phyloP scores from a whole-genome alignment of 345 rosid species.

The Triadica sebifera region DNA sequence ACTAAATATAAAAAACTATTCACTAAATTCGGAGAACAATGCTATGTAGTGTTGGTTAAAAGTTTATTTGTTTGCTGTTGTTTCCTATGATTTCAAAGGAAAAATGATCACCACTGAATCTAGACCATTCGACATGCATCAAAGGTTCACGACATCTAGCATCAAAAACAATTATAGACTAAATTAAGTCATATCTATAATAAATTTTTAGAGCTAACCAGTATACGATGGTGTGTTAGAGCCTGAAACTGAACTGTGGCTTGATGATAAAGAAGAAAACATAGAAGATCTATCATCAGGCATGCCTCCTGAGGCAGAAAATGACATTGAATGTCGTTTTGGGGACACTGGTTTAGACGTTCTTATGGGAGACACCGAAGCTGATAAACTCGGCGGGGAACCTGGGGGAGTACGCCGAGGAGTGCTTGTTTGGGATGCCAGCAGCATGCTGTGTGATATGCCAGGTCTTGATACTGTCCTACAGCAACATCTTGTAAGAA shows the following conservation, averaged over 20 bases:
- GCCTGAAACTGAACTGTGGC: conserved; percentile 43
- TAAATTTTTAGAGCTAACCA: conserved; percentile 41
- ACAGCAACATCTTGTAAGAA: conserved; percentile 6
- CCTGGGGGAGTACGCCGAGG: conserved; percentile 86
- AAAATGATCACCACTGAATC: background rate
- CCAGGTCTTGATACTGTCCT: conserved; percentile 46
- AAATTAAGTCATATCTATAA: background rate
- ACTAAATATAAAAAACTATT: background rate
- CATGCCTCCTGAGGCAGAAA: conserved; percentile 73
- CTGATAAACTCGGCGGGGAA: conserved; percentile 75
- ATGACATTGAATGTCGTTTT: conserved; percentile 70
- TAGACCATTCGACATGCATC: conserved; percentile 4
- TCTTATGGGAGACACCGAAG: conserved; percentile 71
- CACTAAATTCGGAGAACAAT: background rate
- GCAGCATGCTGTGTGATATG: conserved; percentile 37
- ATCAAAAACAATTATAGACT: conserved; percentile 7
- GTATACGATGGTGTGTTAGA: conserved; percentile 58
- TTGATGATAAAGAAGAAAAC: conserved; percentile 38
- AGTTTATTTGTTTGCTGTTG: background rate
- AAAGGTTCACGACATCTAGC: background rate
- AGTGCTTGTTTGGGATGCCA: conserved; percentile 63
- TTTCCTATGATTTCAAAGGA: background rate
- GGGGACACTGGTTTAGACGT: conserved; percentile 78
- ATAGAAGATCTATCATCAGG: conserved; percentile 65
- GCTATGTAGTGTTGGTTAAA: too few relatives aligned